Conservation (phyloP, 2,329 filamentous ascomycete species). For the Fusarium odoratissimum region DNA sequence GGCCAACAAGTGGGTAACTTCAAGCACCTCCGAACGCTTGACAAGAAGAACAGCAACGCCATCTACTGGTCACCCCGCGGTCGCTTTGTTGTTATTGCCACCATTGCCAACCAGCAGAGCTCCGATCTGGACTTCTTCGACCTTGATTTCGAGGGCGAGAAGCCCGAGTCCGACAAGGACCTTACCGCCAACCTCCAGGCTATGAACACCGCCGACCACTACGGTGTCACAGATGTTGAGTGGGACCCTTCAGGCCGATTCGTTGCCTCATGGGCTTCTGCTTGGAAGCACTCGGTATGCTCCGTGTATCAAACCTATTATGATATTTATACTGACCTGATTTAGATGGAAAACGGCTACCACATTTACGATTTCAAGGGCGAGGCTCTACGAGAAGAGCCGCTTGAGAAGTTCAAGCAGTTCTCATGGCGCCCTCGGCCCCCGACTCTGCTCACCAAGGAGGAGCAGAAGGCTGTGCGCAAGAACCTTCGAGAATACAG, state of each 20-base stretch:
- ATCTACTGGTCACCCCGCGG: conserved; percentile 99
- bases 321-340: conserved; percentile 17
- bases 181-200: conserved; percentile 93
- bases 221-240: conserved; percentile 96
- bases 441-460: conserved; percentile 89
- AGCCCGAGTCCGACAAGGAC: conserved; percentile 92
- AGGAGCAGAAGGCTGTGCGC: conserved; percentile 97
- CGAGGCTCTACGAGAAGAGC: conserved; percentile 87
- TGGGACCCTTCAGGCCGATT: conserved; percentile 98
- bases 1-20: conserved; percentile 86
- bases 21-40: conserved; percentile 92
- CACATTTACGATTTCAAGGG: conserved; percentile 98
- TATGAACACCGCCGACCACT: conserved; percentile 95
- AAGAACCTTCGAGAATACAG: conserved; percentile 99
- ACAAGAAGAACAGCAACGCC: conserved; percentile 99
- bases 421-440: conserved; percentile 94
- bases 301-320: conserved; percentile 23
- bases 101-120: conserved; percentile 90
- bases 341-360: conserved; percentile 98
- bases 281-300: conserved; percentile 95
- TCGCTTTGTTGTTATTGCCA: conserved; percentile 93
- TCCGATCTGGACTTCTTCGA: conserved; percentile 98
- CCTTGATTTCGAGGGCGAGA: conserved; percentile 97
- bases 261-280: conserved; percentile 90
- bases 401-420: conserved; percentile 97